Percentiles rank a stretch among this genome's conserved stretches.
These are phyloP conservation scores for Protomyces lactucae-debilis DNA, from an alignment of 1,139 yeast genomes.

Conservation along the genomic window DNA sequence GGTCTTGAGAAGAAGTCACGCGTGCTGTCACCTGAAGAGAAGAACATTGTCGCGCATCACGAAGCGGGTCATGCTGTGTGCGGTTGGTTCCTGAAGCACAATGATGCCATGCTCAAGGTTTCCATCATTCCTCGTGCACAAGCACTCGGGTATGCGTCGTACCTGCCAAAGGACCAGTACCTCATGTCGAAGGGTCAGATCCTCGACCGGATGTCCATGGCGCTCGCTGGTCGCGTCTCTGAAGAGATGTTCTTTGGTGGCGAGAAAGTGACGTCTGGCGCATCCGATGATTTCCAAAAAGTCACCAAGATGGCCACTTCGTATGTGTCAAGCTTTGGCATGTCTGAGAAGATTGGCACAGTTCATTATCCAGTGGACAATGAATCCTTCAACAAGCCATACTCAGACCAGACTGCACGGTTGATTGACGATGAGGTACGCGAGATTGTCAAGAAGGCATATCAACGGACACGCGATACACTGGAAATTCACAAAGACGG, in stretches of 20 bases:
- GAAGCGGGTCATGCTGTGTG: conserved; percentile 99
- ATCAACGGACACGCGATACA: conserved; percentile 60
- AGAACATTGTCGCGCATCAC: conserved; percentile 87
- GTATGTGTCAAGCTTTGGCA: conserved; percentile 89
- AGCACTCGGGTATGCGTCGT: conserved; percentile 97
- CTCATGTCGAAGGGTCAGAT: conserved; percentile 74
- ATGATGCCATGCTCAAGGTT: conserved; percentile 90
- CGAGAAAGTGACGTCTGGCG: conserved; percentile 86
- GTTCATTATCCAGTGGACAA: conserved; percentile 67
- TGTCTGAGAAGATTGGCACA: conserved; percentile 81
- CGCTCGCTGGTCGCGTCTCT: conserved; percentile 92
- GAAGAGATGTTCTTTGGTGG: conserved; percentile 75
- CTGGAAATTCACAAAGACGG: conserved; percentile 65
- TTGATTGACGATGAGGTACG: conserved; percentile 79
- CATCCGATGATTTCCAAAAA: conserved; percentile 91
- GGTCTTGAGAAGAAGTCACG: conserved; percentile 89
- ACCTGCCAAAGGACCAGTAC: conserved; percentile 89
- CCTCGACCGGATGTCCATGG: conserved; percentile 89
- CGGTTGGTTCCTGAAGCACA: conserved; percentile 87
- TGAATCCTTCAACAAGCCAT: conserved; percentile 67
- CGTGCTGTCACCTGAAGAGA: conserved; percentile 76
- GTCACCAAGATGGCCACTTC: conserved; percentile 92
- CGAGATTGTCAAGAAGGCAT: conserved; percentile 73
- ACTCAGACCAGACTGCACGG: conserved; percentile 78
- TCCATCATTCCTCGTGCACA: conserved; percentile 95